Evolutionary conservation across 108 stramenopile species (phyloP), one percentile per base, ranked within the genome.

Genomic region (Nannochloropsis gaditana): DNA sequence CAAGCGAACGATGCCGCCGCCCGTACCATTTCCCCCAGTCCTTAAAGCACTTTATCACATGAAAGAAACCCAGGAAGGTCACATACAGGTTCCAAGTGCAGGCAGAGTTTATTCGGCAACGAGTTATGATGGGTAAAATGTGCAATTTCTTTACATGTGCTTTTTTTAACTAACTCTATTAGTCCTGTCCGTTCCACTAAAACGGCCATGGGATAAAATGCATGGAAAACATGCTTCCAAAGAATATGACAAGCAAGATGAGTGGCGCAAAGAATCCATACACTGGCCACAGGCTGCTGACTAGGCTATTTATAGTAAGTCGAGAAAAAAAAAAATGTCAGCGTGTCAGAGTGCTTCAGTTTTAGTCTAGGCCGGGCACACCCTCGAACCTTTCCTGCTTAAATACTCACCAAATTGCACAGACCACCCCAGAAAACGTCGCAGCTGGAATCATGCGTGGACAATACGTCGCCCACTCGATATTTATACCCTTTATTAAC

Each of bases 141-240:
- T 31, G 31, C 31, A 31, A 31, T 31, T 31, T 31, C 31, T 31
- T 31, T 31, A 31, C 31, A 31, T 31, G 31, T 31, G 31, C 31
- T 31, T 31, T 31, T 31, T 31, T 31, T 1, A 31, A 31, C 31
- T 31, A 31, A 31, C 31, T 31, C 31, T 31, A 31, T 31, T 31
- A 31, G 31, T 31, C 31, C 31, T 1, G 31, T 31, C 31, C 31
- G 31, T 31, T 31, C 31, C 59, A n/a, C n/a, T 8, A 73, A 15
- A 73, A 73, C 15, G 59, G 59, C 59, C 59, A 73, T n/a, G 59
- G 59, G 59, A 73, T 73, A 6, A 73, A 73, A n/a, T 73, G 59
- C 59, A 8, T n/a, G 59, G 59, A 15, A 73, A 73, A 73, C 0
- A 73, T 15, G 59, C 19, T n/a, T n/a, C 59, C 59, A 15, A 73